Evolutionary conservation across 225 moss, liverwort and hornwort genomes (phyloP), one percentile per base, ranked within the genome.

Genomic region (Sphagnum tenellum): DNA sequence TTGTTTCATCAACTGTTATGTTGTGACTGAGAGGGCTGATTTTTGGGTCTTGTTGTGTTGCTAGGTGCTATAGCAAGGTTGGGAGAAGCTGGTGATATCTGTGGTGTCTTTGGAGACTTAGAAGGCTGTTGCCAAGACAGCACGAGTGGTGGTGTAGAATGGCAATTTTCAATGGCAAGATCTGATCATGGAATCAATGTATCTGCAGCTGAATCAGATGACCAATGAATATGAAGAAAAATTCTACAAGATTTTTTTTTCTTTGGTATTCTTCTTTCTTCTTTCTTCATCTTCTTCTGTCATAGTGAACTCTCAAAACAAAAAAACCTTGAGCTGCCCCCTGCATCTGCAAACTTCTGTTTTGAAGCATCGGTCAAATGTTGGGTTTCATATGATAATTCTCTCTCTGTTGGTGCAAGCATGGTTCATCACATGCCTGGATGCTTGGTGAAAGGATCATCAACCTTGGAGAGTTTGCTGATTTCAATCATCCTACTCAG

Each of bases 341-440:
- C 29, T 29, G 29, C 29, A 12, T 67, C 48, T 8, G 60, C 5
- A 50, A 57, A 7, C 64, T n/a, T 67, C 60, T 62, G 60, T 47
- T 29, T 29, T 29, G 0, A 47, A 46, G 57, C 44, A 8, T 57
- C 52, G 12, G 44, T 65, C 8, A 12, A 50, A 46, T 46, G 51
- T 29, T 29, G 29, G 29, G 29, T 29, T 29, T 29, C 29, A 29
- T 29, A 29, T 29, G 29, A 29, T 29, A 29, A 29, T 29, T 29
- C 29, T 29, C 29, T 29, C 29, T 29, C 29, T 29, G 29, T 29
- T 29, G 29, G 29, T 29, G 29, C 29, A 29, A 29, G 29, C 85
- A 96, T 89, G 92, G 95, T 64, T 92, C 95, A 61, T 92, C 92
- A 66, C 88, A 92, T 9, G 78, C 95, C 45, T 92, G 95, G 68